Evolutionary conservation across 2,329 filamentous ascomycete genomes (phyloP).

Genomic region (Xylogone sp.): DNA sequence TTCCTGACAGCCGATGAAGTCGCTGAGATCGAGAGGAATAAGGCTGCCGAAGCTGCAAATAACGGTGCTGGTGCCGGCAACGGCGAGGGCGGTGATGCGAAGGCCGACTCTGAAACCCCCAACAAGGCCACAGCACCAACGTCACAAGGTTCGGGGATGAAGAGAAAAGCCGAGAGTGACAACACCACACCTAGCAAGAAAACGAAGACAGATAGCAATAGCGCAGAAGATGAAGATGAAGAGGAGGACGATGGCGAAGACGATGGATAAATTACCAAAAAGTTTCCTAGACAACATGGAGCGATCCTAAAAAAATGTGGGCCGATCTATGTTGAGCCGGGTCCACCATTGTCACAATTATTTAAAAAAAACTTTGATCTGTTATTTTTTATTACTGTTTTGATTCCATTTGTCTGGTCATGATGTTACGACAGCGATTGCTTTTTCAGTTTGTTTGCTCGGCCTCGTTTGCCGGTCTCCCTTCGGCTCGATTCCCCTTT

Average conservation of each 20-base stretch:
- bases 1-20: conserved; percentile 97
- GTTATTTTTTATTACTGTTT: conserved; percentile 11
- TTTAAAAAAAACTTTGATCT: conserved; percentile 9
- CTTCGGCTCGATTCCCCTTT: not conserved
- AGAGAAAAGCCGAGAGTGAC: conserved; percentile 56
- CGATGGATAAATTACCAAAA: conserved; percentile 14
- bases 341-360: conserved; percentile 1
- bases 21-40: conserved; percentile 75
- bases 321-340: conserved; percentile 9
- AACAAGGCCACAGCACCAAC: conserved; percentile 25
- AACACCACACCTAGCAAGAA: conserved; percentile 50
- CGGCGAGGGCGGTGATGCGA: conserved; percentile 31
- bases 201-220: conserved; percentile 34
- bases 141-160: conserved; percentile 40
- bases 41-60: conserved; percentile 7
- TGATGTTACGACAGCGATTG: conserved; percentile 25
- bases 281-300: conserved; percentile 20
- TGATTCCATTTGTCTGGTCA: conserved; percentile 17
- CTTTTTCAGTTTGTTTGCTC: conserved; percentile 12
- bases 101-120: conserved; percentile 29
- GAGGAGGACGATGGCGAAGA: conserved; percentile 29
- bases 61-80: conserved; percentile 20
- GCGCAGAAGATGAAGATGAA: conserved; percentile 35
- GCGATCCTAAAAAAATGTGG: conserved; percentile 18
- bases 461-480: not conserved